Evolutionary conservation across 257 asterid species (phyloP).

Genomic region (Rauvolfia tetraphylla): DNA sequence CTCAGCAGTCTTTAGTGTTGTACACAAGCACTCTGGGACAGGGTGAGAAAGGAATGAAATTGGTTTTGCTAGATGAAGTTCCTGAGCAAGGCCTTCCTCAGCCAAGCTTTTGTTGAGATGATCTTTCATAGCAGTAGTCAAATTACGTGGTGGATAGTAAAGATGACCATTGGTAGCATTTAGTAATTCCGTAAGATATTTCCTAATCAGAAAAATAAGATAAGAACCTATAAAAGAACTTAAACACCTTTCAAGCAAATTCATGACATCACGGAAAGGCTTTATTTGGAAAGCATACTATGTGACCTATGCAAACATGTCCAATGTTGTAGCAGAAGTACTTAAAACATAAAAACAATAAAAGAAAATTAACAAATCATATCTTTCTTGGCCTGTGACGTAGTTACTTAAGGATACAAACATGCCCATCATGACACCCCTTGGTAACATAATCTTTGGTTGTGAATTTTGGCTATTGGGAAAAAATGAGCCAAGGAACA

Average conservation of each 20-base stretch:
- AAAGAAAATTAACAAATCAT: not conserved
- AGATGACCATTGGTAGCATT: slow-evolving; percentile 64
- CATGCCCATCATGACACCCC: not conserved
- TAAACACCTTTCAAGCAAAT: not conserved
- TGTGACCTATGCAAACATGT: not conserved
- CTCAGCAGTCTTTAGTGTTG: slow-evolving; percentile 45
- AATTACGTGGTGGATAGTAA: slow-evolving; percentile 79
- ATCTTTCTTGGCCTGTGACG: not conserved
- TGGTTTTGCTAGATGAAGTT: slow-evolving; percentile 38
- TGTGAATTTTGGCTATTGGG: not conserved
- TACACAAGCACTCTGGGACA: slow-evolving; percentile 79
- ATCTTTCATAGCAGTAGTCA: slow-evolving; percentile 70
- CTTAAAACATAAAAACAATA: not conserved
- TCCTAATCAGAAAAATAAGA: slow-evolving; percentile 42
- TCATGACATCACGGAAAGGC: not conserved
- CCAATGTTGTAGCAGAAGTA: not conserved
- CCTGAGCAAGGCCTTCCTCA: slow-evolving; percentile 60
- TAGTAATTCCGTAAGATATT: slow-evolving; percentile 57
- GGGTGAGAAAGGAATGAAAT: slow-evolving; percentile 85
- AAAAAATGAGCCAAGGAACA: not conserved
- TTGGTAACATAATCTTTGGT: not conserved
- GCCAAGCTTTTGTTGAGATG: slow-evolving; percentile 82
- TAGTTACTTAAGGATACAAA: not conserved
- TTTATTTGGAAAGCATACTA: not conserved
- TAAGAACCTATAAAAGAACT: slow-evolving; percentile 17